Percentiles rank a stretch among this genome's conserved stretches.
Conservation (phyloP, 2,329 filamentous ascomycete species). For the Akanthomyces dipterigenus region DNA sequence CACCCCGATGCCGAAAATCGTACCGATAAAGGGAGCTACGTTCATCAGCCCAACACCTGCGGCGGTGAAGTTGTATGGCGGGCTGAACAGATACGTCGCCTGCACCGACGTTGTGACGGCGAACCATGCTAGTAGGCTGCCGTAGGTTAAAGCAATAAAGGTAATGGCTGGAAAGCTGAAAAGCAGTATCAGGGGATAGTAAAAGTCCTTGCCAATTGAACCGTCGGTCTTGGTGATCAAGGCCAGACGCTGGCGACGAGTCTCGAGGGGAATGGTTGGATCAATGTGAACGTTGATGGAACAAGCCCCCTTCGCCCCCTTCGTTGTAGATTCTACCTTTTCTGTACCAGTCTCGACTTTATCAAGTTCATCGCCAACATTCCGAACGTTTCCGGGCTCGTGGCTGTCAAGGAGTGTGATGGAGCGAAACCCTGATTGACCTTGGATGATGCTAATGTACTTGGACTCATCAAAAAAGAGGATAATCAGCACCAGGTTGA, state of each 20-base stretch:
- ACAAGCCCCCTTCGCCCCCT: background rate
- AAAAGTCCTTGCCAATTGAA: constrained; percentile 9
- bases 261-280: constrained; percentile 12
- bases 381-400: background rate
- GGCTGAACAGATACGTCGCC: constrained; percentile 21
- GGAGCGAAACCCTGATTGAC: background rate
- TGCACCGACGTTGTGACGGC: constrained; percentile 18
- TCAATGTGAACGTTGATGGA: constrained; percentile 12
- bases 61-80: constrained; percentile 24
- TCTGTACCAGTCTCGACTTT: background rate
- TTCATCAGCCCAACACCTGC: constrained; percentile 20
- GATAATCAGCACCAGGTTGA: constrained; percentile 16
- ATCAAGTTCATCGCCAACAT: constrained; percentile 8
- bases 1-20: constrained; percentile 28
- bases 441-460: constrained; percentile 14
- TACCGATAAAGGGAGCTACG: constrained; percentile 28
- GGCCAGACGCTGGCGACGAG: constrained; percentile 18
- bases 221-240: constrained; percentile 17
- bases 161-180: constrained; percentile 26
- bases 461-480: constrained; percentile 30
- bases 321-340: background rate
- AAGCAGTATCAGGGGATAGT: constrained; percentile 12
- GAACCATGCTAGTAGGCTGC: constrained; percentile 30
- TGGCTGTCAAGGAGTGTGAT: background rate
- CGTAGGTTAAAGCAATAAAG: constrained; percentile 34